Percentiles rank a stretch among this genome's conserved stretches.
Conservation (phyloP, 345 rosid species). For the Populus euphratica region DNA sequence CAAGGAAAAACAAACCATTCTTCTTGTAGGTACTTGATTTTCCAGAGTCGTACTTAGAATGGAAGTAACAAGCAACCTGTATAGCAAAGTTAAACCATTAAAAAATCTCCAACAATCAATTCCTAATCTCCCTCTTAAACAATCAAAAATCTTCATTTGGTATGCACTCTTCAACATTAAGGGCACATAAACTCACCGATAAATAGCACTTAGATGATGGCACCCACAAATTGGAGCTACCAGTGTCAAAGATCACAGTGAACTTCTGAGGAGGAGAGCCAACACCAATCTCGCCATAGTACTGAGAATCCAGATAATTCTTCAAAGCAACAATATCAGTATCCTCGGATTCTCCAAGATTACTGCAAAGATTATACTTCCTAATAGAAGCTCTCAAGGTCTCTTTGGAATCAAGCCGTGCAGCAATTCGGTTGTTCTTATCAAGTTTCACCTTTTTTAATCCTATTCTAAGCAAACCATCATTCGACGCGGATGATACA, state of each 20-base stretch:
- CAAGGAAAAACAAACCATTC: constrained; percentile 22
- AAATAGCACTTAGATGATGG: constrained; percentile 32
- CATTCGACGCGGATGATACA: constrained; percentile 18
- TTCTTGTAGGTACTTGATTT: constrained; percentile 34
- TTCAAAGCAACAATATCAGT: constrained; percentile 31
- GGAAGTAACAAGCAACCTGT: constrained; percentile 31
- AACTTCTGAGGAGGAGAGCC: constrained; percentile 40
- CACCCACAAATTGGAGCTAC: constrained; percentile 42
- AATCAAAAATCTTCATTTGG: not conserved
- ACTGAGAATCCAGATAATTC: constrained; percentile 36
- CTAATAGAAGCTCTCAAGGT: constrained; percentile 8
- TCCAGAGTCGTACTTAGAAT: constrained; percentile 32
- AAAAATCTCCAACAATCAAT: not conserved
- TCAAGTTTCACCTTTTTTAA: constrained; percentile 27
- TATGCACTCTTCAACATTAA: not conserved
- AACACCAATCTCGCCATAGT: constrained; percentile 32
- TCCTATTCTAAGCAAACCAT: constrained; percentile 26
- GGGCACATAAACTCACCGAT: constrained; percentile 10
- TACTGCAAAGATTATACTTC: constrained; percentile 11
- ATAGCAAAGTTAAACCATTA: not conserved
- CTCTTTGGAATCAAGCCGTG: constrained; percentile 12
- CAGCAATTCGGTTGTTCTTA: constrained; percentile 14
- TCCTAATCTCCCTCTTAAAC: not conserved
- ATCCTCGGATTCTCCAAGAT: constrained; percentile 15
- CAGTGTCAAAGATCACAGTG: constrained; percentile 39